phyloP scores from a whole-genome alignment of 1,284 basidiomycete species.

The Gymnopus androsaceus region DNA sequence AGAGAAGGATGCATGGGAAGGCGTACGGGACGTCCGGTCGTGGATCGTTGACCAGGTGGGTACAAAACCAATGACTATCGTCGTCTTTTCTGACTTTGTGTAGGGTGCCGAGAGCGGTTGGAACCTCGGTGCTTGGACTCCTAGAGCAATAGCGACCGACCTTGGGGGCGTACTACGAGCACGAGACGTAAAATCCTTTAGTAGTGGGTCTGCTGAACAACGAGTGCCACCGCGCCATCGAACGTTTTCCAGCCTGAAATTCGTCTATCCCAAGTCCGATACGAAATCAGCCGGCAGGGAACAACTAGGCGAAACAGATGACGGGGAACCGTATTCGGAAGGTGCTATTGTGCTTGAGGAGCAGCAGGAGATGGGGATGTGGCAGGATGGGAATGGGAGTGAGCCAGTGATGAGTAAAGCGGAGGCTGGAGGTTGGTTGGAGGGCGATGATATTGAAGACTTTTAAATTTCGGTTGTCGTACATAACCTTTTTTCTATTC shows the following conservation, averaged over 20 bases:
- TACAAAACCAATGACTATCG: slow-evolving; percentile 1
- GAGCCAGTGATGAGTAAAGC: slow-evolving; percentile 20
- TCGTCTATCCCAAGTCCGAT: slow-evolving; percentile 33
- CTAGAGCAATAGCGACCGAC: slow-evolving; percentile 54
- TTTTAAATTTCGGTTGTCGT: slow-evolving; percentile 30
- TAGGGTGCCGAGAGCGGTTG: slow-evolving; percentile 20
- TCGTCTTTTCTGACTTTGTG: not conserved
- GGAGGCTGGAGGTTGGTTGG: slow-evolving; percentile 56
- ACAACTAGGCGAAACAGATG: slow-evolving; percentile 42
- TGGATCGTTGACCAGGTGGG: slow-evolving; percentile 51
- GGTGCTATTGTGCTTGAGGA: slow-evolving; percentile 28
- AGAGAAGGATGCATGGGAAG: slow-evolving; percentile 59
- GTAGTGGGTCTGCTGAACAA: slow-evolving; percentile 3
- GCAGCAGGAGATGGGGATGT: slow-evolving; percentile 28
- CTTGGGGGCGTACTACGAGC: slow-evolving; percentile 62
- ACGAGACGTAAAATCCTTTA: slow-evolving; percentile 25
- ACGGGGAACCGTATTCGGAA: slow-evolving; percentile 26
- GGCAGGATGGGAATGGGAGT: slow-evolving; percentile 21
- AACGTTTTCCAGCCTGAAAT: slow-evolving; percentile 58
- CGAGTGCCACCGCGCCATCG: slow-evolving; percentile 47
- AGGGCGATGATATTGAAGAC: slow-evolving; percentile 72
- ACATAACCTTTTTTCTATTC: too few relatives aligned
- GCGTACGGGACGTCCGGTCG: slow-evolving; percentile 52
- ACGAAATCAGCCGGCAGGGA: slow-evolving; percentile 27
- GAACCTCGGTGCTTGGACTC: slow-evolving; percentile 53